Evolutionary conservation across 2,329 filamentous ascomycete species (phyloP), one percentile per base, ranked within the genome.

Genomic region (Dactylellina parvicollis): DNA sequence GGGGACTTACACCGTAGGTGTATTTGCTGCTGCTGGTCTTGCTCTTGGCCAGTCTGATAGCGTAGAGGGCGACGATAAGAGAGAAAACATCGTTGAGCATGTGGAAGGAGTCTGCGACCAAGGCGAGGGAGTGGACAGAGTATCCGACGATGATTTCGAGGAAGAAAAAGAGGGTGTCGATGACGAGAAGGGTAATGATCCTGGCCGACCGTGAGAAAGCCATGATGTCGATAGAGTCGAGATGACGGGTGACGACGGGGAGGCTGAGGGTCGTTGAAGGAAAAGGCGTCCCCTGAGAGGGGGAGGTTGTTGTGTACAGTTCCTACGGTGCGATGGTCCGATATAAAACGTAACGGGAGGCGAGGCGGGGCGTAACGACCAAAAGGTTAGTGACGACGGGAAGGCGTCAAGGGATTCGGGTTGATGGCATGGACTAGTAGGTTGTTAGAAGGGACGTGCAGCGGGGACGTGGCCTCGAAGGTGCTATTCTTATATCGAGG

Each of bases 71-170:
- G 75, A 99, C 94, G 65, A 89, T 86, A 12, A 99, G 84, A 0
- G 95, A 98, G 74, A 99, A 89, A 77, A 99, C 95, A 86, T 99
- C 95, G 84, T 99, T 99, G 74, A 99, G 85, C 95, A 99, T 99
- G 83, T 99, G 95, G 81, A 99, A 99, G 72, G 95, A 92, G 83
- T 99, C 95, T 60, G 95, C 95, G 79, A 96, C 92, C 70, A 99
- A 86, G 36, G 95, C 95, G 77, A 99, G 86, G 16, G 95, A 98
- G 79, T 93, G 90, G 73, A 96, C 92, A 75, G 89, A 84, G 84
- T 96, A 92, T 74, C 95, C 94, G 74, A 90, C 88, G 67, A 90
- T 88, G 74, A 99, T 83, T 82, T 99, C 95, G 69, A 98, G 83
- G 50, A 96, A 82, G 82, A 99, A 97, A 84, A 99, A 99, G 40